These are phyloP conservation scores for Naganishia cerealis DNA, from an alignment of 1,284 basidiomycete genomes.

Conservation along the genomic window DNA sequence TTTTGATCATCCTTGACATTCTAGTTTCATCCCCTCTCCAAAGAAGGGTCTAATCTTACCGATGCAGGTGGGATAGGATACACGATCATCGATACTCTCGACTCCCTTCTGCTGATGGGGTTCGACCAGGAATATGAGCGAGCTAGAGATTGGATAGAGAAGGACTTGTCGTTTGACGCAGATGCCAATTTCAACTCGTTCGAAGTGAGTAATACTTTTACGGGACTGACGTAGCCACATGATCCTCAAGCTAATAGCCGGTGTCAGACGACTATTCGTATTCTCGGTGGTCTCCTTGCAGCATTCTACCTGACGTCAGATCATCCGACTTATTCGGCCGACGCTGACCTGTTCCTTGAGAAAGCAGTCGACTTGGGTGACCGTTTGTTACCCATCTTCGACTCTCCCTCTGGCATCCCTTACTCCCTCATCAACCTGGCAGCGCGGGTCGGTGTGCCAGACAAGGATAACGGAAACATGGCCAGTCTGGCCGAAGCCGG, in stretches of 20 bases:
- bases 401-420: conserved; percentile 78
- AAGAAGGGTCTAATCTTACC: conserved; percentile 72
- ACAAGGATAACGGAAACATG: conserved; percentile 65
- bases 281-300: conserved; percentile 78
- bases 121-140: conserved; percentile 73
- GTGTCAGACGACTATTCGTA: conserved; percentile 72
- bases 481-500: conserved; percentile 81
- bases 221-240: not conserved
- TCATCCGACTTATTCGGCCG: conserved; percentile 47
- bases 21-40: conserved; percentile 73
- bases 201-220: conserved; percentile 63
- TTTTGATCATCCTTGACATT: not conserved
- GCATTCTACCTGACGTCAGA: conserved; percentile 67
- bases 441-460: conserved; percentile 64
- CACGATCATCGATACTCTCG: conserved; percentile 77
- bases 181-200: conserved; percentile 85
- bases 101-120: conserved; percentile 83
- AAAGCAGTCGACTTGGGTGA: conserved; percentile 78
- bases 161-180: conserved; percentile 71
- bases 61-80: conserved; percentile 72
- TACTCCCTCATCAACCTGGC: conserved; percentile 75
- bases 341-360: conserved; percentile 69
- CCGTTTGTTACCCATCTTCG: conserved; percentile 79
- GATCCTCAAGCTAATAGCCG: not conserved
- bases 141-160: conserved; percentile 74